Base-by-base conservation (phyloP, 177 flowering plant species). In the Vitis hybrid region DNA sequence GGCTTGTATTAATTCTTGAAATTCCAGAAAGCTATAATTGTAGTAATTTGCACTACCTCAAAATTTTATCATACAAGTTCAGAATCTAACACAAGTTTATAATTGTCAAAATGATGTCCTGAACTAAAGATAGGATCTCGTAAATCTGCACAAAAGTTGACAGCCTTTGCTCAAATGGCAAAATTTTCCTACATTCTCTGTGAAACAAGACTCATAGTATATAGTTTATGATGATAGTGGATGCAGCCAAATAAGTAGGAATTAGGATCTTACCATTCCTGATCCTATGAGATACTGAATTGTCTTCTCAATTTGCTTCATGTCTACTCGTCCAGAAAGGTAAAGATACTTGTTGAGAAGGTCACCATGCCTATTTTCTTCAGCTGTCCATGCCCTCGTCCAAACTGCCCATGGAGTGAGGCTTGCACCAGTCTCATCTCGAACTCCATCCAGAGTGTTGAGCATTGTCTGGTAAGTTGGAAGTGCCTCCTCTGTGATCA, bases 361-460 rank as follows among this genome's bases (percentile, higher is more conserved):
- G 56, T 82, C 85, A 7, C 87, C 83, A 55, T 84, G 87, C 26
- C 84, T 67, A 53, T 82, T 84, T 61, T 84, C 87, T 68, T 84
- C 87, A 16, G 85, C 85, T 7, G 87, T 80, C 87, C 85, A 84
- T 20, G 80, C 78, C 70, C 83, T 72, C 1, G 76, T 82, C 87
- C 87, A 84, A 14, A 73, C 55, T 7, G 85, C 87, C 87, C 85
- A 84, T 18, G 85, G 51, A 65, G 77, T 72, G 12, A 65, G 74
- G 72, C 84, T 80, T 14, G 78, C 82, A 55, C 85, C 82, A 5
- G 85, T 79, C 72, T 80, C 84, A 31, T 82, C 87, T 22, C 78
- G 73, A 60, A 82, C 79, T 10, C 83, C 87, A 59, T 84, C 87
- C 4, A 72, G 70, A 2, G 79, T 77, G 62, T 84, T 84, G 33